Conservation (phyloP, 1,284 basidiomycete genomes). For the Fomitiporia mediterranea region DNA sequence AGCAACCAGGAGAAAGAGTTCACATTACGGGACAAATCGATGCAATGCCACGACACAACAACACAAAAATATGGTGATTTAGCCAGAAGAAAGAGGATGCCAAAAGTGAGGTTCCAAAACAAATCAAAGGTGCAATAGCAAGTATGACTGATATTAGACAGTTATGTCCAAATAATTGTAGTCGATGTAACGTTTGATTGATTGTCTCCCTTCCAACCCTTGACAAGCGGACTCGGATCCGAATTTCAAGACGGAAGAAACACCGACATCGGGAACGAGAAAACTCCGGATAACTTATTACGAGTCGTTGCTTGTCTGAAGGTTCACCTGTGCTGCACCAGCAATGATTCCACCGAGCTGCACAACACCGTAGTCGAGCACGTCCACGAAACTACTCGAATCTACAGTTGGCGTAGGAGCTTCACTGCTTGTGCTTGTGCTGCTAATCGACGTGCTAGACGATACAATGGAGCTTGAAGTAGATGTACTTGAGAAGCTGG, state of each 20-base stretch:
- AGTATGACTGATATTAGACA: background rate
- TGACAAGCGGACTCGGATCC: no score
- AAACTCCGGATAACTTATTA: no score
- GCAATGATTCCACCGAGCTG: slow-evolving; percentile 17
- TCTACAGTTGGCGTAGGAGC: slow-evolving; percentile 8
- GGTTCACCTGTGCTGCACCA: slow-evolving; percentile 12
- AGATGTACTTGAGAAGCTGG: slow-evolving; percentile 19
- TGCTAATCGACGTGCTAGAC: slow-evolving; percentile 3
- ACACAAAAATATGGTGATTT: background rate
- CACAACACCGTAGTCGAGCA: slow-evolving; percentile 1
- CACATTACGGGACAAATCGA: no score
- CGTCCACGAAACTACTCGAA: slow-evolving; percentile 11
- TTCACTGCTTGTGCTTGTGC: background rate
- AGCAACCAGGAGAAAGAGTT: no score
- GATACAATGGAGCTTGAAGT: slow-evolving; percentile 19
- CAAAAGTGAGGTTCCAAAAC: background rate
- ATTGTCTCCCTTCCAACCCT: no score
- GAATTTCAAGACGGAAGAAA: no score
- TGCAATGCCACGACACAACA: background rate
- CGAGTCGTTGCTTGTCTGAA: slow-evolving; percentile 2
- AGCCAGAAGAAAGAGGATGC: no score
- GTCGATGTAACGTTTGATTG: no score
- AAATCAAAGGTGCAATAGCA: background rate
- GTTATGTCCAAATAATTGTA: no score
- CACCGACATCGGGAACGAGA: no score